Conservation (phyloP, 371 early-diverging fungal species). For the Polyrhizophydium stewartii region DNA sequence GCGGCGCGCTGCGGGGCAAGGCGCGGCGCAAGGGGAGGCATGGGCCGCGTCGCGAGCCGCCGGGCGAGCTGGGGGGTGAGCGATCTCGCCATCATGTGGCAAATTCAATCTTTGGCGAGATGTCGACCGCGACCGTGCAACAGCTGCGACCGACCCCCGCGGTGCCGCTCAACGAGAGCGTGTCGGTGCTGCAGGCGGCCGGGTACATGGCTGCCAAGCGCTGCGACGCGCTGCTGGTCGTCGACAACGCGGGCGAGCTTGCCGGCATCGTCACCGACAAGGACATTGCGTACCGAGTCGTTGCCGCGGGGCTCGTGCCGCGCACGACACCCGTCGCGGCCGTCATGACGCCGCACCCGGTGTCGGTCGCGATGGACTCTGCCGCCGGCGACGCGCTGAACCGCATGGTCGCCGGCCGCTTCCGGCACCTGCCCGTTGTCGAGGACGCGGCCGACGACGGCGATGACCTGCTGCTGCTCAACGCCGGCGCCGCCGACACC, state of each 20-base stretch:
- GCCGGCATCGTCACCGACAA: slow-evolving; percentile 91
- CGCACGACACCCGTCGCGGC: slow-evolving; percentile 65
- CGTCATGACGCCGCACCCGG: slow-evolving; percentile 87
- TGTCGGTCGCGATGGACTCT: slow-evolving; percentile 31
- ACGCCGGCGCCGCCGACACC: background rate
- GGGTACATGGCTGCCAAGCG: slow-evolving; percentile 87
- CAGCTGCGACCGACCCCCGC: slow-evolving; percentile 15
- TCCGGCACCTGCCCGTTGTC: slow-evolving; percentile 92
- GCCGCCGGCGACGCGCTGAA: slow-evolving; percentile 61
- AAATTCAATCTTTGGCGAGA: too few relatives aligned
- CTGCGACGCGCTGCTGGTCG: slow-evolving; percentile 85
- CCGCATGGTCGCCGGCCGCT: slow-evolving; percentile 83
- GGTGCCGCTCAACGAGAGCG: slow-evolving; percentile 14
- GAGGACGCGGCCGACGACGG: slow-evolving; percentile 20
- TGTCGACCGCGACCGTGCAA: background rate
- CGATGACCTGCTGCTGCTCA: background rate
- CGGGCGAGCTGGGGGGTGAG: too few relatives aligned
- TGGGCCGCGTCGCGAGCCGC: too few relatives aligned
- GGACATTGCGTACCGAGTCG: slow-evolving; percentile 71
- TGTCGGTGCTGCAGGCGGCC: slow-evolving; percentile 14
- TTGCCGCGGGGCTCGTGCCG: slow-evolving; percentile 72
- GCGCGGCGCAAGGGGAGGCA: too few relatives aligned
- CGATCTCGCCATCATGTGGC: too few relatives aligned
- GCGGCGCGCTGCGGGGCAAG: too few relatives aligned
- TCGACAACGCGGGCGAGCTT: slow-evolving; percentile 79